phyloP scores from a whole-genome alignment of 345 rosid genomes.

The Hibiscus syriacus region DNA sequence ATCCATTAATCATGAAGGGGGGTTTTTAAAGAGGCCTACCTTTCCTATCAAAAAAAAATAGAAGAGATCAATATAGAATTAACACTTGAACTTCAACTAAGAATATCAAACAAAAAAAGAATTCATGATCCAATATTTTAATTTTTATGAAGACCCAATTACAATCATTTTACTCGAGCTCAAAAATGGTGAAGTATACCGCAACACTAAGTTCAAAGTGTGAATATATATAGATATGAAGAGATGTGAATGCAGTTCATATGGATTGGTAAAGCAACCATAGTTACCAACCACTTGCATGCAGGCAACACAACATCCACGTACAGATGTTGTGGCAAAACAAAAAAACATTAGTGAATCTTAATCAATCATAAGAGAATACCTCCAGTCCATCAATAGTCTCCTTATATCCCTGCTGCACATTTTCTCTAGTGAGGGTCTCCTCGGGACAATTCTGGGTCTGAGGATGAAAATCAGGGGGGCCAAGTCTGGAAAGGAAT shows the following conservation, averaged over 20 bases:
- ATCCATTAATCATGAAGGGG: too few relatives aligned
- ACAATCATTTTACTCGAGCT: not conserved
- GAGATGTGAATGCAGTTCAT: not conserved
- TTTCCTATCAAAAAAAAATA: too few relatives aligned
- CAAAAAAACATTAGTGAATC: not conserved
- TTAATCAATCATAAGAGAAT: slow-evolving; percentile 10
- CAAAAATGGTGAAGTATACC: not conserved
- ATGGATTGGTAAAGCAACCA: not conserved
- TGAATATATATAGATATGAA: not conserved
- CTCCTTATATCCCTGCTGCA: slow-evolving; percentile 81
- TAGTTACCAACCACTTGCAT: not conserved
- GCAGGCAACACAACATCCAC: not conserved
- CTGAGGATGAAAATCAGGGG: slow-evolving; percentile 94
- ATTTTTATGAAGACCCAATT: not conserved
- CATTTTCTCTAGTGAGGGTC: slow-evolving; percentile 75
- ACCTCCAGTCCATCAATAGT: slow-evolving; percentile 98
- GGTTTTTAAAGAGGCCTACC: too few relatives aligned
- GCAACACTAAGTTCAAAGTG: not conserved
- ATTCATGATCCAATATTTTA: not conserved
- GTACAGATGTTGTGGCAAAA: not conserved
- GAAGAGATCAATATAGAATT: not conserved
- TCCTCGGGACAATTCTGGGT: slow-evolving; percentile 87
- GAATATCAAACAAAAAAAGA: not conserved
- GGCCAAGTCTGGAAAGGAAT: slow-evolving; percentile 67
- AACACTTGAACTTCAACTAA: not conserved